These are phyloP conservation scores for Claviceps citrina DNA, from an alignment of 2,329 filamentous ascomycete genomes.

Conservation along the genomic window DNA sequence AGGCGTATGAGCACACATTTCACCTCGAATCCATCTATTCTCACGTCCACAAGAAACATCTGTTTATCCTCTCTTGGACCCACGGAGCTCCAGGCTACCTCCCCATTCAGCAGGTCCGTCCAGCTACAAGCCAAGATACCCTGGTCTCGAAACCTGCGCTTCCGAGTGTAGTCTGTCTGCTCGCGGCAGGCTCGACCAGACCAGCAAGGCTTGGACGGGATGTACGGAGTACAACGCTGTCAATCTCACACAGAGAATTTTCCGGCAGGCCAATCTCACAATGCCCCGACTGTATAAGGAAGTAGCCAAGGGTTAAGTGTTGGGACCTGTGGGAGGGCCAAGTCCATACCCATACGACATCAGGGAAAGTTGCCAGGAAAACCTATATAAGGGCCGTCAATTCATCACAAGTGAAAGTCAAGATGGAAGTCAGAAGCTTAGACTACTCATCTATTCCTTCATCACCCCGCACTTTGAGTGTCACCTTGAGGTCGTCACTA, in stretches of 20 bases:
- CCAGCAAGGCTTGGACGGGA: slow-evolving; percentile 3
- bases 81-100: slow-evolving; percentile 3
- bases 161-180: not conserved
- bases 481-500: slow-evolving; percentile 4
- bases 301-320: not conserved
- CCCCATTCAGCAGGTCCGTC: slow-evolving; percentile 1
- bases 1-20: not conserved
- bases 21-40: slow-evolving; percentile 3
- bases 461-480: slow-evolving; percentile 2
- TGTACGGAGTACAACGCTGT: slow-evolving; percentile 4
- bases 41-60: slow-evolving; percentile 4
- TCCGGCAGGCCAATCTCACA: slow-evolving; percentile 2
- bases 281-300: slow-evolving; percentile 1
- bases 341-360: slow-evolving; percentile 3
- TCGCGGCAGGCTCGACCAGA: slow-evolving; percentile 1
- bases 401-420: slow-evolving; percentile 2
- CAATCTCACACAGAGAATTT: slow-evolving; percentile 9
- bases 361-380: slow-evolving; percentile 4
- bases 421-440: slow-evolving; percentile 1
- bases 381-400: slow-evolving; percentile 8
- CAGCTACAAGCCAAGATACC: slow-evolving; percentile 2
- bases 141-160: slow-evolving; percentile 3
- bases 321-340: slow-evolving; percentile 2
- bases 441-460: slow-evolving; percentile 2
- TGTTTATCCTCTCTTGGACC: slow-evolving; percentile 4